phyloP scores from a whole-genome alignment of 1,284 basidiomycete genomes.

The Agaricales sp. region DNA sequence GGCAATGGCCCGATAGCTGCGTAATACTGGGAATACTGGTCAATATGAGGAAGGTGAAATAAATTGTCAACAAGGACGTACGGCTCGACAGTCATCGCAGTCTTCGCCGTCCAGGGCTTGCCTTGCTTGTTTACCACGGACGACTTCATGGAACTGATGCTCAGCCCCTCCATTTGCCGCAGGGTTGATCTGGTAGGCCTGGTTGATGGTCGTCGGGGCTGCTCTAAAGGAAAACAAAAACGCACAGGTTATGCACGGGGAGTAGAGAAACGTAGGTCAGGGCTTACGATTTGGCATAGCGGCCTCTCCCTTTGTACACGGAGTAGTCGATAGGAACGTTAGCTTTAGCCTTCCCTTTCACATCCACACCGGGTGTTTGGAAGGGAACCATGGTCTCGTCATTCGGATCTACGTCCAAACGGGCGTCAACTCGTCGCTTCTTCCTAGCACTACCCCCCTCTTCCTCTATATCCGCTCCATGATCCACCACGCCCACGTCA shows the following conservation, averaged over 20 bases:
- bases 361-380: background rate
- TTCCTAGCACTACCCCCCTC: constrained; percentile 8
- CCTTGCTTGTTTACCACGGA: constrained; percentile 57
- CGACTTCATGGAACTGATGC: constrained; percentile 70
- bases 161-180: constrained; percentile 52
- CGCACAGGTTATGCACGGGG: background rate
- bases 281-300: constrained; percentile 22
- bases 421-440: constrained; percentile 6
- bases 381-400: background rate
- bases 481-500: background rate
- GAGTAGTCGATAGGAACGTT: constrained; percentile 26
- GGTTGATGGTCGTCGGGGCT: constrained; percentile 37
- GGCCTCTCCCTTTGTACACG: constrained; percentile 37
- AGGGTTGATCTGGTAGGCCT: constrained; percentile 58
- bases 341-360: constrained; percentile 4
- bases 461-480: too few relatives aligned
- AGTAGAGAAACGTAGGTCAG: background rate
- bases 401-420: constrained; percentile 2
- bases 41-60: constrained; percentile 4
- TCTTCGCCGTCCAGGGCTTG: constrained; percentile 65
- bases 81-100: constrained; percentile 79
- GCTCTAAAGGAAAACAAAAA: background rate
- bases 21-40: constrained; percentile 67
- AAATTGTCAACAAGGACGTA: constrained; percentile 34
- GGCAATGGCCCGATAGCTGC: constrained; percentile 65